These are phyloP conservation scores for Neurospora africana DNA, from an alignment of 495 filamentous ascomycete species.

Conservation along the genomic window DNA sequence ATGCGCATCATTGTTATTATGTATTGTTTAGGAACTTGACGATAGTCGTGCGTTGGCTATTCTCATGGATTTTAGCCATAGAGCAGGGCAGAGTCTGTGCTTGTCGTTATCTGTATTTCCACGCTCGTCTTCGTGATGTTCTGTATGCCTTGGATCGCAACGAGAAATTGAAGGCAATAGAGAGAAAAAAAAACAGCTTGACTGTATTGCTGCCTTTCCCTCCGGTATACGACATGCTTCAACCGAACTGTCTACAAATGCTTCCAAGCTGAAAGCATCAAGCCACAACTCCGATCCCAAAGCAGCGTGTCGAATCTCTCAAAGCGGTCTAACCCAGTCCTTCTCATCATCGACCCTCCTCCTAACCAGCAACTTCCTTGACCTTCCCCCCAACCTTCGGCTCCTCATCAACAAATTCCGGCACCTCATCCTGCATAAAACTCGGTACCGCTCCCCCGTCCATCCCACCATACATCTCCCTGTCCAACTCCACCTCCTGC, in stretches of 20 bases:
- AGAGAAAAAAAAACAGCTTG: not conserved
- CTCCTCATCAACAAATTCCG: slow-evolving; percentile 81
- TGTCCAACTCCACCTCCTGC: slow-evolving; percentile 73
- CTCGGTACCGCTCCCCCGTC: slow-evolving; percentile 50
- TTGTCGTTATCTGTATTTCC: not conserved
- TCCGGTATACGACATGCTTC: not conserved
- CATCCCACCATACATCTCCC: slow-evolving; percentile 39
- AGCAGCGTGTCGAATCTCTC: not conserved
- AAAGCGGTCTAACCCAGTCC: not conserved
- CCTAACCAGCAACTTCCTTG: slow-evolving; percentile 61
- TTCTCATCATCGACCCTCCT: not conserved
- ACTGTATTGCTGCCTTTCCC: not conserved
- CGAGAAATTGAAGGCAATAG: not conserved
- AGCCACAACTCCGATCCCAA: not conserved
- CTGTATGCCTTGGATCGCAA: not conserved
- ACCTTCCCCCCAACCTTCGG: slow-evolving; percentile 56
- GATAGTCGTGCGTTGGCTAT: not conserved
- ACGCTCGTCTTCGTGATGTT: not conserved
- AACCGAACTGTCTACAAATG: not conserved
- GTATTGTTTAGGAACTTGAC: not conserved
- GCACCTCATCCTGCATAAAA: slow-evolving; percentile 70
- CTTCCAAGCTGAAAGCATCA: not conserved
- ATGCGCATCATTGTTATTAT: not conserved
- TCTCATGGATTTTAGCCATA: not conserved
- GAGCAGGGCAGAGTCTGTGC: not conserved